A percentile compares a stretch with the other conserved stretches of the same genome.
phyloP scores from a whole-genome alignment of 345 rosid genomes.

The Schrenkiella parvula region DNA sequence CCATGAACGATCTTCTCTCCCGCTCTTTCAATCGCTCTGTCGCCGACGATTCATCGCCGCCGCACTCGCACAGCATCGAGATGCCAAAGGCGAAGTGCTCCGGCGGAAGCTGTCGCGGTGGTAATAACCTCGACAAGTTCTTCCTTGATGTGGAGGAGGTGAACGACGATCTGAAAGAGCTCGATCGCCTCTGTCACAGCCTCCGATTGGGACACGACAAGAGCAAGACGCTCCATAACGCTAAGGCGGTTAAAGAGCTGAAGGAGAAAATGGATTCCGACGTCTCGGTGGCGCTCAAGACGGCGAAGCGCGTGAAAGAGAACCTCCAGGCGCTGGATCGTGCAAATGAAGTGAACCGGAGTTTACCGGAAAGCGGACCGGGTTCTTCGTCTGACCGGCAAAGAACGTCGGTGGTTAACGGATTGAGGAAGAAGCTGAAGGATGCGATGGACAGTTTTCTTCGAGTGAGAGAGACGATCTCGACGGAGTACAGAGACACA shows the following conservation, averaged over 20 bases:
- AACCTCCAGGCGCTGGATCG: constrained; percentile 78
- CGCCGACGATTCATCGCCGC: constrained; percentile 39
- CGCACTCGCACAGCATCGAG: constrained; percentile 39
- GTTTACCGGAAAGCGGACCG: constrained; percentile 72
- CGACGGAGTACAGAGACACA: constrained; percentile 80
- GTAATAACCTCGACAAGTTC: constrained; percentile 67
- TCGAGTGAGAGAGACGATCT: constrained; percentile 59
- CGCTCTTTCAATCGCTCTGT: constrained; percentile 52
- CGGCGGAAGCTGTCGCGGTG: constrained; percentile 41
- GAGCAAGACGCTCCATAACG: constrained; percentile 80
- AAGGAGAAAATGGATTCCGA: constrained; percentile 76
- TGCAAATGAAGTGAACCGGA: constrained; percentile 65
- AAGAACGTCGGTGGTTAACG: constrained; percentile 73
- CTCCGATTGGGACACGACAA: constrained; percentile 76
- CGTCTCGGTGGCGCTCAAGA: constrained; percentile 63
- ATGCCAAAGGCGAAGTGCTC: constrained; percentile 17
- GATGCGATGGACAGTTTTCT: constrained; percentile 76
- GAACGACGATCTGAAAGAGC: constrained; percentile 63
- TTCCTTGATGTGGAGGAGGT: constrained; percentile 68
- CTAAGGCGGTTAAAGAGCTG: constrained; percentile 64
- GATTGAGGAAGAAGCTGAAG: constrained; percentile 84
- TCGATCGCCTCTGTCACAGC: constrained; percentile 53
- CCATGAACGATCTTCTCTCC: constrained; percentile 80
- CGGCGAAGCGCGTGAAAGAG: constrained; percentile 70
- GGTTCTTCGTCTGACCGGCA: constrained; percentile 91